phyloP scores from a whole-genome alignment of 139 green algal genomes.

The Edaphochlamys debaryana region DNA sequence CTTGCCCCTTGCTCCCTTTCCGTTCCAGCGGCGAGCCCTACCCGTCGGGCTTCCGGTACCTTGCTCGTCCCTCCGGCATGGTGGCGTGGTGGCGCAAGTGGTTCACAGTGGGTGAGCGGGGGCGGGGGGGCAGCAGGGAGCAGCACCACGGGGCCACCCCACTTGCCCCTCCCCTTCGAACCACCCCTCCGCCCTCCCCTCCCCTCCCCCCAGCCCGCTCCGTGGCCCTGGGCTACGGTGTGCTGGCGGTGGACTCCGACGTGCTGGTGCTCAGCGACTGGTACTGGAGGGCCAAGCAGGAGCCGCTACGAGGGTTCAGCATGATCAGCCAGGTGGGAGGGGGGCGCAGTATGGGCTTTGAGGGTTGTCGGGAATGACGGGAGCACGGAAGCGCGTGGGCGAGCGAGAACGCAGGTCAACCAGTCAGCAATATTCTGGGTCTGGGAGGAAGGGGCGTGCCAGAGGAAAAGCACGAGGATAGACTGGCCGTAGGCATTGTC shows the following conservation, averaged over 20 bases:
- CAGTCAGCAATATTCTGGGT: no score
- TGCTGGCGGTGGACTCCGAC: conserved; percentile 12
- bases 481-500: no score
- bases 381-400: no score
- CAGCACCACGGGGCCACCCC: background rate
- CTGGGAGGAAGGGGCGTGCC: no score
- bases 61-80: background rate
- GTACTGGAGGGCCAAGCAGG: conserved; percentile 11
- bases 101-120: background rate
- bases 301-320: background rate
- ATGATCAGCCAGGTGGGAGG: conserved; percentile 33
- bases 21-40: background rate
- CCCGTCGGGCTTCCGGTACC: background rate
- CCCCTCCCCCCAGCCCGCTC: background rate
- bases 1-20: background rate
- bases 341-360: no score
- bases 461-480: no score
- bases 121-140: no score
- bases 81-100: conserved; percentile 28
- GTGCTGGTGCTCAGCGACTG: conserved; percentile 1
- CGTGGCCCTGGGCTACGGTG: conserved; percentile 18
- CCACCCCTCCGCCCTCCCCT: no score
- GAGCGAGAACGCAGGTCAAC: no score
- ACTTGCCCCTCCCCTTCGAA: background rate
- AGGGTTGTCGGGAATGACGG: no score